Evolutionary conservation across 441 rosid genomes (phyloP).

Genomic region (Populus trichocarpa): DNA sequence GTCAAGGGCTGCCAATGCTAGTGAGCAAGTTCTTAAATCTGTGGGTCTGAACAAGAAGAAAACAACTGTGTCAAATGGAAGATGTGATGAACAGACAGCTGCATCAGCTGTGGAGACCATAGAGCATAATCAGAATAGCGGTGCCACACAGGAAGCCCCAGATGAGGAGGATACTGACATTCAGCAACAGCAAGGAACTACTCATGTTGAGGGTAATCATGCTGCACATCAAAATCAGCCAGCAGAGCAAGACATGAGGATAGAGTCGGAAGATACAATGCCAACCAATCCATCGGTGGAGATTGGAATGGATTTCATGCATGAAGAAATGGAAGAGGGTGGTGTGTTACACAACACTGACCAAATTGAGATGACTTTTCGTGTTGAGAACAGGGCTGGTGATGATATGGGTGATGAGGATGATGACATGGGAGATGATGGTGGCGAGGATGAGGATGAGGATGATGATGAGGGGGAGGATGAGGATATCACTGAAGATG

Average conservation of each 20-base stretch:
- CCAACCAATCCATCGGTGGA: constrained; percentile 53
- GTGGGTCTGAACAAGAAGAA: constrained; percentile 71
- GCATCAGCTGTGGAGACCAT: constrained; percentile 42
- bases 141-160: constrained; percentile 44
- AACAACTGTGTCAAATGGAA: constrained; percentile 43
- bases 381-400: constrained; percentile 75
- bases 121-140: constrained; percentile 47
- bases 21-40: constrained; percentile 68
- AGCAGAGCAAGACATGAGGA: constrained; percentile 68
- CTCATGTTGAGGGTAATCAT: constrained; percentile 46
- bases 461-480: constrained; percentile 80
- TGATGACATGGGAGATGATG: constrained; percentile 88
- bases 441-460: constrained; percentile 88
- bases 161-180: constrained; percentile 48
- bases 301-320: constrained; percentile 81
- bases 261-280: constrained; percentile 59
- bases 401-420: constrained; percentile 96
- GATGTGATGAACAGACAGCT: constrained; percentile 45
- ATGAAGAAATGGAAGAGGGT: constrained; percentile 80
- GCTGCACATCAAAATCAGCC: constrained; percentile 47
- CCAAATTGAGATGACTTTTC: constrained; percentile 84
- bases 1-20: constrained; percentile 93
- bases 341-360: constrained; percentile 50
- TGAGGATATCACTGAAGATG: constrained; percentile 92
- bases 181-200: constrained; percentile 46